A percentile compares a stretch with the other conserved stretches of the same genome.
Evolutionary conservation across 306 rosid genomes (phyloP).

Genomic region (Hippophae tibetana): DNA sequence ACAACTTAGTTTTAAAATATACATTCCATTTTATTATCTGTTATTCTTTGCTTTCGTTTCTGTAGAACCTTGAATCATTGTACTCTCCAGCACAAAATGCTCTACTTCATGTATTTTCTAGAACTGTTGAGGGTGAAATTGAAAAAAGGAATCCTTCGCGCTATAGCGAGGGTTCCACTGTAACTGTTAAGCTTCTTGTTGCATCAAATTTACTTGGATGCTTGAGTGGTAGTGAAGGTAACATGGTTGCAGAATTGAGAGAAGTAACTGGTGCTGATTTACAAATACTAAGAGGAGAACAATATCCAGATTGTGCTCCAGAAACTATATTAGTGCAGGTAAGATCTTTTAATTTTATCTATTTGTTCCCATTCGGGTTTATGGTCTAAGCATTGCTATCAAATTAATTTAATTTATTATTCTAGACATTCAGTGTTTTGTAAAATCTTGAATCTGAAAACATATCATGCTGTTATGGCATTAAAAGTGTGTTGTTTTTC

Average conservation of each 20-base stretch:
- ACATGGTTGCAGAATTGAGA: slow-evolving; percentile 38
- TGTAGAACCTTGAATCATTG: slow-evolving; percentile 39
- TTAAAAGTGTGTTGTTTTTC: too few species aligned
- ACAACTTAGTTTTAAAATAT: not conserved
- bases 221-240: slow-evolving; percentile 36
- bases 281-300: slow-evolving; percentile 30
- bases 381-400: too few species aligned
- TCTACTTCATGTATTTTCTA: slow-evolving; percentile 42
- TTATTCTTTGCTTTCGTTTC: slow-evolving; percentile 11
- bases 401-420: too few species aligned
- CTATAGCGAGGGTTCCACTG: slow-evolving; percentile 27
- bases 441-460: too few species aligned
- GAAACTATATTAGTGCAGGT: slow-evolving; percentile 46
- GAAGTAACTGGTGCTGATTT: slow-evolving; percentile 39
- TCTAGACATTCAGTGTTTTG: too few species aligned
- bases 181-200: slow-evolving; percentile 43
- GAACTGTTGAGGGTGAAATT: slow-evolving; percentile 44
- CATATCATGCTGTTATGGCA: too few species aligned
- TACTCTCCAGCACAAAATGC: slow-evolving; percentile 64
- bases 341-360: slow-evolving; percentile 6
- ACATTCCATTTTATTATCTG: slow-evolving; percentile 12
- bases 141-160: slow-evolving; percentile 31
- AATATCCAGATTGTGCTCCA: slow-evolving; percentile 22
- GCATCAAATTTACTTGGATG: slow-evolving; percentile 21
- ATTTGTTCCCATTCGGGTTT: slow-evolving; percentile 4